Percentiles rank a stretch among this genome's conserved stretches.
These are phyloP conservation scores for Colletotrichum lindemuthianum DNA, from an alignment of 2,329 filamentous ascomycete genomes.

Conservation along the genomic window DNA sequence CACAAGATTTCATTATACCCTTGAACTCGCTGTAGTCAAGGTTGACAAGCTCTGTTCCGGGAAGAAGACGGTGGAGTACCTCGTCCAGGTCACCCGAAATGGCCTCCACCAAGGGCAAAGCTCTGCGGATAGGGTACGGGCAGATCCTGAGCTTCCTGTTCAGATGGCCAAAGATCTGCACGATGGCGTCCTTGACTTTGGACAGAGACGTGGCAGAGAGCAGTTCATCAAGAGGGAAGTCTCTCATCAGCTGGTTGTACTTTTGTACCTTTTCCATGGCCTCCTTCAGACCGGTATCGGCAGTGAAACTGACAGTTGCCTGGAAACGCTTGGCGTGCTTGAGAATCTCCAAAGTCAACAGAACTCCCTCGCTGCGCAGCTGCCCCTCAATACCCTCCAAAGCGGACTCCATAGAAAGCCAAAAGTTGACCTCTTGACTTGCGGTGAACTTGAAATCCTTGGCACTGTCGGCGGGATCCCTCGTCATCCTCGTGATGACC, in stretches of 20 bases:
- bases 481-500: slow-evolving; percentile 91
- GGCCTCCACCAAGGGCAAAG: slow-evolving; percentile 92
- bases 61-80: slow-evolving; percentile 84
- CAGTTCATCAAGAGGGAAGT: slow-evolving; percentile 95
- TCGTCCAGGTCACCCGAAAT: slow-evolving; percentile 94
- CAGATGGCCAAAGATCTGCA: slow-evolving; percentile 90
- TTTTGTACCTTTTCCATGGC: slow-evolving; percentile 96
- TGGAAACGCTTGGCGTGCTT: slow-evolving; percentile 98
- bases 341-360: slow-evolving; percentile 91
- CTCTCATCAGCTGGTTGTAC: slow-evolving; percentile 98
- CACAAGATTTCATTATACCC: slow-evolving; percentile 82
- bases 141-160: slow-evolving; percentile 98
- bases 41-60: slow-evolving; percentile 89
- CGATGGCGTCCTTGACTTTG: slow-evolving; percentile 89
- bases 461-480: slow-evolving; percentile 75
- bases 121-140: slow-evolving; percentile 91
- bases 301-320: slow-evolving; percentile 94
- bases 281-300: slow-evolving; percentile 95
- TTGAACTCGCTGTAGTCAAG: slow-evolving; percentile 93
- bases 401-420: slow-evolving; percentile 95
- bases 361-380: slow-evolving; percentile 87
- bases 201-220: slow-evolving; percentile 88
- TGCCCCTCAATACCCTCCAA: slow-evolving; percentile 92
- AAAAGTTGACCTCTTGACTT: slow-evolving; percentile 98
- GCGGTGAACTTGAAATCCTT: slow-evolving; percentile 71